Evolutionary conservation across 2,329 filamentous ascomycete species (phyloP).

Genomic region (Aspergillus puulaauensis): DNA sequence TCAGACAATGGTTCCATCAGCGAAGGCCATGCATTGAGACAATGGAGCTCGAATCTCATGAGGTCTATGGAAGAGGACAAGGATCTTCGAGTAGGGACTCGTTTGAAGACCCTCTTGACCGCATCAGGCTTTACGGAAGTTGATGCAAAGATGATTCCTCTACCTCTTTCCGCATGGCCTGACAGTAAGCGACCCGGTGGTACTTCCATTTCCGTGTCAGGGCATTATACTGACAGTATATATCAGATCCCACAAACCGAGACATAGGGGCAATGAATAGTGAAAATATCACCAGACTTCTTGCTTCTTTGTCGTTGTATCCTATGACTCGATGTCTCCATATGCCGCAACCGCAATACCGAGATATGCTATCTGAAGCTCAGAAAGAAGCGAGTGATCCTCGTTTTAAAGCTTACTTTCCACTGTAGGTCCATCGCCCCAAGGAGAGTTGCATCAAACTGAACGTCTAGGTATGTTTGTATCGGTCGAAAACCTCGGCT

Average conservation of each 20-base stretch:
- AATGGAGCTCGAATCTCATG: slow-evolving; percentile 68
- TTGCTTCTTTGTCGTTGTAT: slow-evolving; percentile 44
- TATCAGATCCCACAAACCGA: slow-evolving; percentile 41
- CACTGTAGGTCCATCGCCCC: slow-evolving; percentile 36
- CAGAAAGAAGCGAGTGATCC: slow-evolving; percentile 38
- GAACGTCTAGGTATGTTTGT: slow-evolving; percentile 40
- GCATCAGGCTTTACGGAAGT: slow-evolving; percentile 68
- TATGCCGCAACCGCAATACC: slow-evolving; percentile 42
- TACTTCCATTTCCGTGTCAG: not conserved
- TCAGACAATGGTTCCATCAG: slow-evolving; percentile 80
- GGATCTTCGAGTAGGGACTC: slow-evolving; percentile 64
- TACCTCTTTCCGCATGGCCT: slow-evolving; percentile 71
- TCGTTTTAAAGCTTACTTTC: slow-evolving; percentile 46
- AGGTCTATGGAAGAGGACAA: slow-evolving; percentile 63
- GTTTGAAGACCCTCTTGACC: slow-evolving; percentile 58
- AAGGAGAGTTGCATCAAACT: slow-evolving; percentile 8
- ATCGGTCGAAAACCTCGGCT: slow-evolving; percentile 40
- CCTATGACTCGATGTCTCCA: slow-evolving; percentile 44
- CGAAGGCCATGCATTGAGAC: slow-evolving; percentile 61
- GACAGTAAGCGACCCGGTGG: slow-evolving; percentile 50
- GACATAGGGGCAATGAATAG: slow-evolving; percentile 44
- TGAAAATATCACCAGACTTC: slow-evolving; percentile 36
- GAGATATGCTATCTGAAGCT: slow-evolving; percentile 37
- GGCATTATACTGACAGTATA: slow-evolving; percentile 19
- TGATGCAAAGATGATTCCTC: slow-evolving; percentile 62